Evolutionary conservation across 345 rosid genomes (phyloP).

Genomic region (Lepidium africanum): DNA sequence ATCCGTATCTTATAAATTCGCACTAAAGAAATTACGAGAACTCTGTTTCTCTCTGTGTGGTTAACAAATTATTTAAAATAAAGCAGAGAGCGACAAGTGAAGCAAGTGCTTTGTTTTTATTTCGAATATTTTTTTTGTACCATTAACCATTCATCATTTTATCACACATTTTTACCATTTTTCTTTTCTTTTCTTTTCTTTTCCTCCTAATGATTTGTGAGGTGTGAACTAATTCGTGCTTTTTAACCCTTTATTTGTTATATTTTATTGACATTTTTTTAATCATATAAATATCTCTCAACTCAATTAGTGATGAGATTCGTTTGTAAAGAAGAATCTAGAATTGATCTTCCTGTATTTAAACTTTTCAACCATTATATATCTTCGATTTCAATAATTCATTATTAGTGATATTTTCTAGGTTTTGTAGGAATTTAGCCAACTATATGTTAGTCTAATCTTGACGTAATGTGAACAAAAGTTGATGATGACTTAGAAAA

Average conservation of each 20-base stretch:
- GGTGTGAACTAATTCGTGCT: background rate
- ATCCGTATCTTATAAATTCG: constrained; percentile 8
- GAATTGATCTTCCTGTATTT: background rate
- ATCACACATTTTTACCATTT: background rate
- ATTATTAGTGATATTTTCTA: too few relatives aligned
- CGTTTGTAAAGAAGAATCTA: background rate
- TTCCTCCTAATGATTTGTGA: background rate
- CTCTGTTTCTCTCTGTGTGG: background rate
- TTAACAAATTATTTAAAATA: background rate
- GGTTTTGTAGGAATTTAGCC: too few relatives aligned
- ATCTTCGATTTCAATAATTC: too few relatives aligned
- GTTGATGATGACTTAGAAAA: too few relatives aligned
- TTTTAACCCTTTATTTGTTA: background rate
- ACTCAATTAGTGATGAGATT: background rate
- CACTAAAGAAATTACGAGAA: constrained; percentile 17
- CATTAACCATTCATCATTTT: constrained; percentile 4
- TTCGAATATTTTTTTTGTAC: constrained; percentile 18
- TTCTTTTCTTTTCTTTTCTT: background rate
- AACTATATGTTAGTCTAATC: too few relatives aligned
- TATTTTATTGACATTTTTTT: background rate
- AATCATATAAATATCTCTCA: background rate
- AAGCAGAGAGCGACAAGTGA: constrained; percentile 21
- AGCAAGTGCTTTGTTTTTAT: constrained; percentile 18
- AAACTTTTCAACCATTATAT: too few relatives aligned
- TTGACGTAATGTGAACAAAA: too few relatives aligned